phyloP scores from a whole-genome alignment of 805 yeast species.

The Brettanomyces anomalus region DNA sequence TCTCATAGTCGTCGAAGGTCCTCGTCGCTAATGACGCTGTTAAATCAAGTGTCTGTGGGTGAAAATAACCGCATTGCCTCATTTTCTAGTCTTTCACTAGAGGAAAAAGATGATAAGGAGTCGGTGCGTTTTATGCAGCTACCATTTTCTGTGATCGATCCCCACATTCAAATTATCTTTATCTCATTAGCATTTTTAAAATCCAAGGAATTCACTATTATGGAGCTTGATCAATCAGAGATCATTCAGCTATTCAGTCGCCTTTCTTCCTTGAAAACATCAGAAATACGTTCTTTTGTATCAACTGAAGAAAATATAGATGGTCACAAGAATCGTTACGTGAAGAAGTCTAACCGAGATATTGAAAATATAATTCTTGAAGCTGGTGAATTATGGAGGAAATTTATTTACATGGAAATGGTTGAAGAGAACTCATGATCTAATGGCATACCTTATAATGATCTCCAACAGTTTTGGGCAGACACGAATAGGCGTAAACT shows the following conservation, averaged over 20 bases:
- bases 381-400: slow-evolving; percentile 85
- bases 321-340: slow-evolving; percentile 2
- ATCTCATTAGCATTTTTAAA: slow-evolving; percentile 71
- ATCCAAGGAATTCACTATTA: slow-evolving; percentile 65
- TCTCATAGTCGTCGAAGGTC: slow-evolving; percentile 16
- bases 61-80: slow-evolving; percentile 22
- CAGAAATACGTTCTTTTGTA: slow-evolving; percentile 22
- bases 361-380: slow-evolving; percentile 66
- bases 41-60: slow-evolving; percentile 16
- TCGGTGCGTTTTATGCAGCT: slow-evolving; percentile 22
- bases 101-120: slow-evolving; percentile 7
- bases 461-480: no score
- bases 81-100: slow-evolving; percentile 11
- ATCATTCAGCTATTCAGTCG: slow-evolving; percentile 68
- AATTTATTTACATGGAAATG: slow-evolving; percentile 61
- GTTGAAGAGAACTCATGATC: slow-evolving; percentile 28
- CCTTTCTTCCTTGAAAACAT: slow-evolving; percentile 34
- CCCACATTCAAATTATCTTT: slow-evolving; percentile 70
- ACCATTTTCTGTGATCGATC: slow-evolving; percentile 57
- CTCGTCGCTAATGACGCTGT: slow-evolving; percentile 23
- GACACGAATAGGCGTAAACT: no score
- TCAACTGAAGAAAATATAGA: slow-evolving; percentile 6
- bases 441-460: not conserved
- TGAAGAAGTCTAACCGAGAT: slow-evolving; percentile 31
- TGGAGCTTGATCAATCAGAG: slow-evolving; percentile 87